Conservation (phyloP, 257 asterid genomes). For the Thymus quinquecostatus region DNA sequence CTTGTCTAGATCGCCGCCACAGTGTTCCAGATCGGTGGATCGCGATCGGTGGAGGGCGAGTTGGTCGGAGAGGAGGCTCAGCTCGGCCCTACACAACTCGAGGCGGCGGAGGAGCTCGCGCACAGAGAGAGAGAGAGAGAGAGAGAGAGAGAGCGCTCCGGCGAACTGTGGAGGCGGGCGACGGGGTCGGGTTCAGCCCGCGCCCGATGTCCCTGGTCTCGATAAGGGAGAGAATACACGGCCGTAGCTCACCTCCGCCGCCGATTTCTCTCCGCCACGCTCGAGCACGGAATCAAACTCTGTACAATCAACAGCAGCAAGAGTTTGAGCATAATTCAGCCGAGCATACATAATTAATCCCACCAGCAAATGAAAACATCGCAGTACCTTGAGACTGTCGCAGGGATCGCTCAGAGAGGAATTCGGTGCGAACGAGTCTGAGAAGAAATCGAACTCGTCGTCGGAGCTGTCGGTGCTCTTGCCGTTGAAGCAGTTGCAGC, state of each 20-base stretch:
- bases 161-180: no score
- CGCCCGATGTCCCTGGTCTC: no score
- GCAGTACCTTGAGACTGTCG: conserved; percentile 70
- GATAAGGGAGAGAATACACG: no score
- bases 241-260: no score
- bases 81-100: no score
- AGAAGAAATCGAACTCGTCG: conserved; percentile 63
- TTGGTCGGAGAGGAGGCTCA: no score
- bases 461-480: conserved; percentile 82
- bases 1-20: conserved; percentile 73
- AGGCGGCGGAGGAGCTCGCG: no score
- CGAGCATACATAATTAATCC: background rate
- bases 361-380: background rate
- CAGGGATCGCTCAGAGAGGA: conserved; percentile 58
- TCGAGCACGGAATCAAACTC: conserved; percentile 75
- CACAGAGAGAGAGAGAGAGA: no score
- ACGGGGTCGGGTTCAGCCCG: no score
- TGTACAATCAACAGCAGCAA: conserved; percentile 28
- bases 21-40: conserved; percentile 2
- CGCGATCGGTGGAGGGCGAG: no score
- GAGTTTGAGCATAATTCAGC: background rate
- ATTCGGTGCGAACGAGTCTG: conserved; percentile 39
- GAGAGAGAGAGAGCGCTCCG: no score
- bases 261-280: no score
- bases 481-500: conserved; percentile 85